These are phyloP conservation scores for Corylus americana DNA, from an alignment of 306 rosid genomes.

Conservation along the genomic window DNA sequence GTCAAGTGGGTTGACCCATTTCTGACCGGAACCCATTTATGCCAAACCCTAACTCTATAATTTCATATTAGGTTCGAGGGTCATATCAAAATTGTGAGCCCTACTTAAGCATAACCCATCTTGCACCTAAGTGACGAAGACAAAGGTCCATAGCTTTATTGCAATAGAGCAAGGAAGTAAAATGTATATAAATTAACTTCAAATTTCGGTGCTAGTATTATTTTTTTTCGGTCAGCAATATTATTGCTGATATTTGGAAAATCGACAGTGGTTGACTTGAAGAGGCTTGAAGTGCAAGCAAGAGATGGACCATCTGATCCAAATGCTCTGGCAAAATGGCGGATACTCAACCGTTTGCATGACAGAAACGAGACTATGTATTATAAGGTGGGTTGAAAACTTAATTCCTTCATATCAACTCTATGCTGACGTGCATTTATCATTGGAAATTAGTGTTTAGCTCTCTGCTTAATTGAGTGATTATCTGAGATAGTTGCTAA, in stretches of 20 bases:
- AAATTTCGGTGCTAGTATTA: neutral
- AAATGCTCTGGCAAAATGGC: conserved; percentile 96
- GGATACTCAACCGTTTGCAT: conserved; percentile 93
- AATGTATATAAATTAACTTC: neutral
- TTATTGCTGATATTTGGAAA: conserved; percentile 17
- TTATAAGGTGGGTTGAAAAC: conserved; percentile 64
- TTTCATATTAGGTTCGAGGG: no score
- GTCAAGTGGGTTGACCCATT: no score
- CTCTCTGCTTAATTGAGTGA: neutral
- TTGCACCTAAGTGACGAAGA: no score
- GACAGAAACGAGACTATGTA: conserved; percentile 98
- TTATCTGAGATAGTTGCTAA: conserved; percentile 8
- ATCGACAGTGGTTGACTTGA: conserved; percentile 80
- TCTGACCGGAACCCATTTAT: no score
- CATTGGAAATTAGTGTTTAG: neutral
- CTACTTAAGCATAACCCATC: no score
- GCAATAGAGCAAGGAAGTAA: neutral
- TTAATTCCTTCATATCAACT: neutral
- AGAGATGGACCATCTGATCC: conserved; percentile 99
- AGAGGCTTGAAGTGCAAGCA: conserved; percentile 90
- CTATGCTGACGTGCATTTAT: neutral
- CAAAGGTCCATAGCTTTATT: no score
- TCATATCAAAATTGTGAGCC: no score
- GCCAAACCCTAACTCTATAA: no score
- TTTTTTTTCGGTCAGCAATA: neutral